A percentile compares a stretch with the other conserved stretches of the same genome.
These are phyloP conservation scores for Cryptosporidium muris DNA, from an alignment of 169 alveolate genomes.

Conservation along the genomic window DNA sequence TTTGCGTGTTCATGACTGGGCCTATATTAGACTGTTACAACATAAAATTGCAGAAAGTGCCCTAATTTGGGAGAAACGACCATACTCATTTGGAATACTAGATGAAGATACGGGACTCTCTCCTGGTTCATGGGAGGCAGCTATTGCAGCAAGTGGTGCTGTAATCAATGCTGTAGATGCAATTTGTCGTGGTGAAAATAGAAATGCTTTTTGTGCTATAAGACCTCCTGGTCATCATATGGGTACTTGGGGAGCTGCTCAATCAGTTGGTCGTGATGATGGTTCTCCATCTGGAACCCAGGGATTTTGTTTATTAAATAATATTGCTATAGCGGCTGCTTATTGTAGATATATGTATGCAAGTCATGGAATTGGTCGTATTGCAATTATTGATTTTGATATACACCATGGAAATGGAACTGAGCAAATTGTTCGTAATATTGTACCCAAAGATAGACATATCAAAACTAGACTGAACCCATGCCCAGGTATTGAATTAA, in stretches of 20 bases:
- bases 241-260: conserved; percentile 95
- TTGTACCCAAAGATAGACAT: conserved; percentile 12
- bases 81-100: conserved; percentile 77
- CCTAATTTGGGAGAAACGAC: conserved; percentile 75
- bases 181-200: conserved; percentile 83
- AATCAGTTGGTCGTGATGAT: conserved; percentile 71
- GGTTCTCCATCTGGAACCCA: conserved; percentile 86
- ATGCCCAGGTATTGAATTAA: conserved; percentile 46
- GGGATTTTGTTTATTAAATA: conserved; percentile 98
- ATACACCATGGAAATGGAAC: conserved; percentile 99
- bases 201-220: conserved; percentile 88
- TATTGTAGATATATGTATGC: conserved; percentile 90
- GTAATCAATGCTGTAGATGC: conserved; percentile 91
- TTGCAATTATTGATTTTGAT: conserved; percentile 98
- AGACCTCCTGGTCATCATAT: conserved; percentile 99
- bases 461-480: conserved; percentile 31
- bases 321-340: conserved; percentile 97
- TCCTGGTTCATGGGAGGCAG: conserved; percentile 90
- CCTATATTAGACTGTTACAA: conserved; percentile 84
- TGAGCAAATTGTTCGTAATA: conserved; percentile 88
- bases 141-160: conserved; percentile 90
- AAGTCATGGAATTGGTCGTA: conserved; percentile 85
- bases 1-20: conserved; percentile 93
- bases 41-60: conserved; percentile 75
- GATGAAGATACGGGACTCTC: conserved; percentile 92